Base-by-base conservation (phyloP, 495 filamentous ascomycete genomes). In the Neurospora tetraspora region DNA sequence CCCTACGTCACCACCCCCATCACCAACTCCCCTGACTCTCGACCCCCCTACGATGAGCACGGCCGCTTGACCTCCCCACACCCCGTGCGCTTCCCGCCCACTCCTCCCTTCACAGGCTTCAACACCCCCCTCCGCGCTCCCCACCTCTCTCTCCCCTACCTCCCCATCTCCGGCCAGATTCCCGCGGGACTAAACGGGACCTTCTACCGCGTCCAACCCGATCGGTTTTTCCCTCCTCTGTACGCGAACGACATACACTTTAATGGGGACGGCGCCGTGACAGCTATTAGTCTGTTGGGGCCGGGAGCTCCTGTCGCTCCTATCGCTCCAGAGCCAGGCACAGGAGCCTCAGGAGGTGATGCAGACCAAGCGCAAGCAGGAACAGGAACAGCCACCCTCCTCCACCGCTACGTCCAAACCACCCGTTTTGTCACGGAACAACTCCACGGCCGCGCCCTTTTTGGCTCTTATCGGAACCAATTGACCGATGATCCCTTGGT, bases 241-340 rank as follows among this genome's bases (percentile, higher is more conserved):
- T 87, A 83, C 72, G 85, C 86, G 72, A 83, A 87, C 74, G 86
- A 86, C 72, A 84, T 85, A 73, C 83, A 85, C 70, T 86, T 86
- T 76, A 83, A 80, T 72, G 82, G 82, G 16, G 82, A 83, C 72
- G 80, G 80, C 2, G 80, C 81, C 59, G 85, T 90, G 1, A 83
- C 82, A 16, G 88, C 88, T 1, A 86, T 90, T 71, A 77, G 81
- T 3, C 85, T 90, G 4, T 31, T 31, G 31, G 31, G 27, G 2
- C 27, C 27, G 27, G 27, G 31, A 31, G 31, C 31, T 31, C 31
- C 31, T n/a, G n/a, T n/a, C n/a, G n/a, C n/a, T 31, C 31, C 31
- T 31, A 4, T 4, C 31, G 31, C 31, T 31, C 31, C 31, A 31
- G n/a, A n/a, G n/a, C n/a, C n/a, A n/a, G n/a, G n/a, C n/a, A n/a